Percentiles rank a stretch among this genome's conserved stretches.
Conservation (phyloP, 1,139 yeast species). For the Blastobotrys buckinghamii region DNA sequence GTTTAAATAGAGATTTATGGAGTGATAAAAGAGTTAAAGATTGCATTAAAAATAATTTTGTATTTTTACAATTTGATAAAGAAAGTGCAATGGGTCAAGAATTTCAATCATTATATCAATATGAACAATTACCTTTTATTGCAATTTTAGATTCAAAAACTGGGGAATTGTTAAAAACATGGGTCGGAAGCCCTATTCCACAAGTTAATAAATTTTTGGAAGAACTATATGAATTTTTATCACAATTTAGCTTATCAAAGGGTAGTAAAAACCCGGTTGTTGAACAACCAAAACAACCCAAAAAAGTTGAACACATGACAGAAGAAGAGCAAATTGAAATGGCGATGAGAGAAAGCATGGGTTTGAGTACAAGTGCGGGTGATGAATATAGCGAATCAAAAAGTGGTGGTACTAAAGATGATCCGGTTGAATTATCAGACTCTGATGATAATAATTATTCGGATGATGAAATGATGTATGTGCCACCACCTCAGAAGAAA, state of each 20-base stretch:
- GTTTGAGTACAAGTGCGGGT: constrained; percentile 21
- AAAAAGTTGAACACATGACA: constrained; percentile 40
- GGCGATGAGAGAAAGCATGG: constrained; percentile 67
- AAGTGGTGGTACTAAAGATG: constrained; percentile 10
- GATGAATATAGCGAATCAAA: too few relatives aligned
- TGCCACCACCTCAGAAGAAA: not conserved
- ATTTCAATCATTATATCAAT: constrained; percentile 67
- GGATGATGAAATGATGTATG: constrained; percentile 5
- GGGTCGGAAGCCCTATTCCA: constrained; percentile 65
- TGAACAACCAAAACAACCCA: constrained; percentile 26
- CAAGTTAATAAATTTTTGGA: constrained; percentile 51
- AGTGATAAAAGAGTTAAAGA: constrained; percentile 61
- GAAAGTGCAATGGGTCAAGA: constrained; percentile 70
- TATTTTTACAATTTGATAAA: constrained; percentile 66
- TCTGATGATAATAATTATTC: not conserved
- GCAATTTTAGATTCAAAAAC: constrained; percentile 93
- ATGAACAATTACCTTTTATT: constrained; percentile 74
- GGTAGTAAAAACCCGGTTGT: constrained; percentile 59
- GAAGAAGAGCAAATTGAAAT: constrained; percentile 83
- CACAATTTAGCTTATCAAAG: constrained; percentile 60
- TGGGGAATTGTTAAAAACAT: constrained; percentile 75
- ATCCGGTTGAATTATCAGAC: constrained; percentile 8
- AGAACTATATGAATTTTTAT: constrained; percentile 39
- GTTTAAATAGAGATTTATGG: constrained; percentile 92
- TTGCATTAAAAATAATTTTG: constrained; percentile 58